A percentile compares a stretch with the other conserved stretches of the same genome.
Conservation (phyloP, 805 yeast genomes). For the Nadsonia fulvescens region DNA sequence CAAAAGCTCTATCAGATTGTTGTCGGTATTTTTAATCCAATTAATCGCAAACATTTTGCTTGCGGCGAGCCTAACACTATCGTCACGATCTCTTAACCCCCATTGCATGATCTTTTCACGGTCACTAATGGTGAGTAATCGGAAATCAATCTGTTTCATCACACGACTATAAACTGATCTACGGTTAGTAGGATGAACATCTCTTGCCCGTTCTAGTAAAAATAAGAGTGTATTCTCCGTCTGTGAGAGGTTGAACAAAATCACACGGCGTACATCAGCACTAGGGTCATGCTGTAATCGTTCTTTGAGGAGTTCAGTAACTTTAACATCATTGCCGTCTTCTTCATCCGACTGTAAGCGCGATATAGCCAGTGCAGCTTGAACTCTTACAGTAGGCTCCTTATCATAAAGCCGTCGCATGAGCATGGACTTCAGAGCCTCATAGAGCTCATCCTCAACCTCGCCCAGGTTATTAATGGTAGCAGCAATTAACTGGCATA, state of each 20-base stretch:
- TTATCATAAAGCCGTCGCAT: slow-evolving; percentile 42
- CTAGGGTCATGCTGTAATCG: slow-evolving; percentile 58
- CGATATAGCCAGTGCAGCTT: slow-evolving; percentile 65
- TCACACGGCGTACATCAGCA: slow-evolving; percentile 80
- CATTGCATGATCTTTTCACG: slow-evolving; percentile 56
- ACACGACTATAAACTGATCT: slow-evolving; percentile 52
- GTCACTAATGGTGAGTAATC: slow-evolving; percentile 31
- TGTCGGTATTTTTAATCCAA: slow-evolving; percentile 56
- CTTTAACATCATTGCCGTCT: slow-evolving; percentile 17
- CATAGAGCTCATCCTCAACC: slow-evolving; percentile 54
- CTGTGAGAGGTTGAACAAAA: slow-evolving; percentile 50
- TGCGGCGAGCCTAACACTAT: slow-evolving; percentile 53
- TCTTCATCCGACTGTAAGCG: slow-evolving; percentile 43
- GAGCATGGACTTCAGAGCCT: slow-evolving; percentile 40
- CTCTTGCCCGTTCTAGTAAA: slow-evolving; percentile 69
- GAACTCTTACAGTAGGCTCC: slow-evolving; percentile 64
- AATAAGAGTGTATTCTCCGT: slow-evolving; percentile 33
- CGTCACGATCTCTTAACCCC: slow-evolving; percentile 83
- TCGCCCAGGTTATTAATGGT: slow-evolving; percentile 57
- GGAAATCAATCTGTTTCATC: slow-evolving; percentile 45
- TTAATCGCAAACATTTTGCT: slow-evolving; percentile 43
- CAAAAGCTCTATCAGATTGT: slow-evolving; percentile 53
- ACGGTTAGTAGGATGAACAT: slow-evolving; percentile 53
- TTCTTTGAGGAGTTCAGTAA: slow-evolving; percentile 28
- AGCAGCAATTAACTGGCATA: slow-evolving; percentile 56